Evolutionary conservation across 2,329 filamentous ascomycete species (phyloP), one percentile per base, ranked within the genome.

Genomic region (Paraconiothyrium sp.): DNA sequence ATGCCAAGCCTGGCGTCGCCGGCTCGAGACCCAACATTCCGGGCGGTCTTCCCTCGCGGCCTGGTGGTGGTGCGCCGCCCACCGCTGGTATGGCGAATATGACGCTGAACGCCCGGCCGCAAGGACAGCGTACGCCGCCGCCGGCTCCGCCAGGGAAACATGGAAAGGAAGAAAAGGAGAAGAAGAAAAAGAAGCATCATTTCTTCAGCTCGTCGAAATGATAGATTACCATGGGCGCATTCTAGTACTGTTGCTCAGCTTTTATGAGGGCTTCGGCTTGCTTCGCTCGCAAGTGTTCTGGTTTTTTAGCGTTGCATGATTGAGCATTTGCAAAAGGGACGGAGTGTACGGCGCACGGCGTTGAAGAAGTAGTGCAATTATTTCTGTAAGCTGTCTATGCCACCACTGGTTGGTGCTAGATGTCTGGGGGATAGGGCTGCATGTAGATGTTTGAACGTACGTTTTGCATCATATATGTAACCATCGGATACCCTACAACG

Each of bases 121-220:
- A 69, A 30, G 60, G 57, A 5, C 67, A 62, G 63, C 58, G 35
- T 62, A 67, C 3, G 47, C 68, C 3, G 60, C 67, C 20, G 66
- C 66, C 27, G 16, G 37, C 27, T 24, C 46, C 47, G 67, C 67
- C 32, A 65, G 63, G 7, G 66, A 72, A 75, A 14, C 65, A 65
- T 20, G 63, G 63, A 3, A 62, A 62, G 24, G 62, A 60, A 20
- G 60, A 63, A 44, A 57, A 73, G 32, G 72, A 76, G 44, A 79
- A 78, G 69, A 84, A 85, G 70, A 83, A 84, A 78, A 88, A 88
- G 80, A 86, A 86, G 64, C 83, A 86, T 71, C 84, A 85, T 68
- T 85, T 86, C 72, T 87, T 86, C 72, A 77, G 72, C 27, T 78
- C 75, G 22, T 66, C 63, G 11, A 65, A 65, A 49, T 63, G 43